Evolutionary conservation across 1,139 yeast species (phyloP).

Genomic region (Debaryomyces psychrophilus): DNA sequence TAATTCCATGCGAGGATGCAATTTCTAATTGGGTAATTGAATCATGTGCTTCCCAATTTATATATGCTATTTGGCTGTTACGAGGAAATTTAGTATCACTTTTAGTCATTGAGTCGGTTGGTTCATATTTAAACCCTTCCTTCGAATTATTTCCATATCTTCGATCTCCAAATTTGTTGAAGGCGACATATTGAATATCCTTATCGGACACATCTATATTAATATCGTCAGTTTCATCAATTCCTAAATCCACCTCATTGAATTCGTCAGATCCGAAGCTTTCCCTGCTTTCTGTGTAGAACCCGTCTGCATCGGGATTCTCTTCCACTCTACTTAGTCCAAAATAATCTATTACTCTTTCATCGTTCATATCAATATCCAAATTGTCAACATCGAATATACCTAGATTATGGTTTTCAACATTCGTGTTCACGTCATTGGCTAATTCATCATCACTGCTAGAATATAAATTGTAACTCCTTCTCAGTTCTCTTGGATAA

Average conservation of each 20-base stretch:
- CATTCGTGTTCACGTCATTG: conserved; percentile 4
- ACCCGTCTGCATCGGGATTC: conserved; percentile 29
- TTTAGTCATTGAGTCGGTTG: conserved; percentile 1
- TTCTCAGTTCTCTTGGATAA: conserved; percentile 9
- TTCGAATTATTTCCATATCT: conserved; percentile 17
- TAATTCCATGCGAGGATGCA: background rate
- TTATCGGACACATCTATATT: conserved; percentile 7
- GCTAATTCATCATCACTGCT: conserved; percentile 13
- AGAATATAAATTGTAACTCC: conserved; percentile 8
- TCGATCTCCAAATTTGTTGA: conserved; percentile 16
- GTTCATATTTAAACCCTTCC: conserved; percentile 10
- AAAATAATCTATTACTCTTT: conserved; percentile 15
- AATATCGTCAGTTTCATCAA: conserved; percentile 6
- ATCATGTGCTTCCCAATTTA: conserved; percentile 31
- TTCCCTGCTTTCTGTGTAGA: conserved; percentile 29
- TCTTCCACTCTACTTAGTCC: conserved; percentile 16
- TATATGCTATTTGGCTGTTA: conserved; percentile 28
- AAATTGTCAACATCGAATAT: conserved; percentile 13
- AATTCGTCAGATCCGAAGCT: conserved; percentile 20
- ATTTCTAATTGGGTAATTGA: conserved; percentile 14
- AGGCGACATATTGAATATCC: conserved; percentile 18
- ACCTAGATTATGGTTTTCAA: conserved; percentile 11
- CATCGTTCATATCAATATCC: conserved; percentile 14
- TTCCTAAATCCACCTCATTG: conserved; percentile 5
- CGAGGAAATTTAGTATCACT: conserved; percentile 22